Base-by-base conservation (phyloP, 306 rosid genomes). In the Luffa acutangula region DNA sequence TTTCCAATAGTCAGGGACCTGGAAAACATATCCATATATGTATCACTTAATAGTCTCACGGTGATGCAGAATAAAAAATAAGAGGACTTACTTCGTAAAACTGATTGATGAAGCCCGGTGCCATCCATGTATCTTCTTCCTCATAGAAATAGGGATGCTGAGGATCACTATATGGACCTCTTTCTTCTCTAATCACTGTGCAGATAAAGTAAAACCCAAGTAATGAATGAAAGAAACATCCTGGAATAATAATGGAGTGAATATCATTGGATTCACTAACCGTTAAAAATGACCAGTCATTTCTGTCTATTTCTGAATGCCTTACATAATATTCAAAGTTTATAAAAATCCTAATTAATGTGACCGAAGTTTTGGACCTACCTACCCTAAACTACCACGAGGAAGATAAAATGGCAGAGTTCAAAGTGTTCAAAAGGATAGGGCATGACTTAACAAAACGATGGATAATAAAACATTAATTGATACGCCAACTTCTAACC, bases 1-100 rank as follows among this genome's bases (percentile, higher is more conserved):
- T 85, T 92, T 91, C 98, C 97, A 95, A 81, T 82, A 82, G 86
- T 95, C 97, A 78, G 98, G 98, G 83, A 90, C 97, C 98, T 95
- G 91, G 66, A 66, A 80, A 78, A 74, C 48, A 67, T 18, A 66
- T 66, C 20, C 74, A 66, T 15, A 59, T 60, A 57, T 59, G 20
- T 74, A 13, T 79, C 57, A 57, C 39, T 39, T 34, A 52, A 36
- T 15, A 64, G 42, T 31, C 43, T 59, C 71, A 42, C 9, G n/a
- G 12, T 46, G 9, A 78, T 59, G 69, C 14, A 15, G 42, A 60
- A 39, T 48, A 49, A 14, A 7, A 60, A 45, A 3, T 15, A 43
- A 48, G 39, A 36, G 21, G 70, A 72, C 97, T 85, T 84, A 92
- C 98, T 84, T 95, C 97, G 79, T 88, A 89, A 81, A 95, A 95